phyloP scores from a whole-genome alignment of 2,329 filamentous ascomycete species.

The Pseudocercospora pini-densiflorae region DNA sequence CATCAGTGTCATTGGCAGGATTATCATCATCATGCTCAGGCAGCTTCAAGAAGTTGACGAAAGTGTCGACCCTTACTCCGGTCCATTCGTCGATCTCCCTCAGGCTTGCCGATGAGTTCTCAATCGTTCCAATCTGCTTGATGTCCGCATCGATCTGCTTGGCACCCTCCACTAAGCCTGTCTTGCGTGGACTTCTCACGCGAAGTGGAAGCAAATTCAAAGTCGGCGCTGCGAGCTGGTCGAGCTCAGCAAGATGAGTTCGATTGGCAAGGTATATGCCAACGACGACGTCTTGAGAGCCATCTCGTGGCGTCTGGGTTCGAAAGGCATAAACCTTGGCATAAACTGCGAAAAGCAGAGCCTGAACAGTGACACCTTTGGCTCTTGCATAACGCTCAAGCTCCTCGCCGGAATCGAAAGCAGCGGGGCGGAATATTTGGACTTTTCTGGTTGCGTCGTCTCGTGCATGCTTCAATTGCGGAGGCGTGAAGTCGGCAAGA shows the following conservation, averaged over 20 bases:
- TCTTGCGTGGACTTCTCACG: conserved; percentile 48
- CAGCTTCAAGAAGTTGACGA: conserved; percentile 78
- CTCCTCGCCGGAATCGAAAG: conserved; percentile 47
- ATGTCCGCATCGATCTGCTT: conserved; percentile 70
- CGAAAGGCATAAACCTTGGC: conserved; percentile 56
- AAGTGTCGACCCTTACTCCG: conserved; percentile 69
- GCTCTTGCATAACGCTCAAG: conserved; percentile 52
- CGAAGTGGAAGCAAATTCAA: conserved; percentile 78
- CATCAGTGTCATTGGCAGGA: background rate
- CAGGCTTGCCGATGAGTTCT: conserved; percentile 65
- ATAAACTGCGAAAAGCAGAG: conserved; percentile 75
- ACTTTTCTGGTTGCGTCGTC: conserved; percentile 32
- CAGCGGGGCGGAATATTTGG: conserved; percentile 56
- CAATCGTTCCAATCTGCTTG: conserved; percentile 59
- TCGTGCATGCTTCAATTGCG: conserved; percentile 24
- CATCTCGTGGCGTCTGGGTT: conserved; percentile 11
- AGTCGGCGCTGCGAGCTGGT: conserved; percentile 67
- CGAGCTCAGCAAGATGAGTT: conserved; percentile 56
- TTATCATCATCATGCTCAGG: conserved; percentile 40
- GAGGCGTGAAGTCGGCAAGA: conserved; percentile 39
- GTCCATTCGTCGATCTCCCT: conserved; percentile 78
- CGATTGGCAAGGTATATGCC: conserved; percentile 87
- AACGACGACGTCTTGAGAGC: conserved; percentile 59
- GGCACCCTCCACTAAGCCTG: conserved; percentile 57
- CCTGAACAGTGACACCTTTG: conserved; percentile 69